Base-by-base conservation (phyloP, 129 eudicot genomes). In the Cynara cardunculus region DNA sequence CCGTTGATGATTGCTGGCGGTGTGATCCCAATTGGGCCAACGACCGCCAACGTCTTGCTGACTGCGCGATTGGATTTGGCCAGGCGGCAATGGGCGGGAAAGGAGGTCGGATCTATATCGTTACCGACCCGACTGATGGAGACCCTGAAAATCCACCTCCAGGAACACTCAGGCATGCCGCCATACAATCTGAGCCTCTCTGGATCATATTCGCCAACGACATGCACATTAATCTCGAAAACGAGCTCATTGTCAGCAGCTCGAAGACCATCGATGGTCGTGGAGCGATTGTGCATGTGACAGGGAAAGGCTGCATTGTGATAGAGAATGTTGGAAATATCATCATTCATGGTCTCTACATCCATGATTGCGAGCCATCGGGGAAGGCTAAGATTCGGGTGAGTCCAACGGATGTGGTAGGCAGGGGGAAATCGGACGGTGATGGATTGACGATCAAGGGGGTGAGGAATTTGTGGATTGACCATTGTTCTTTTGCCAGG, bases 1-100 rank as follows among this genome's bases (percentile, higher is more conserved):
- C 97, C 14, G 89, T 95, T 4, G 99, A 95, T 82, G 99, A 95
- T 74, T 95, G 99, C 75, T 95, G 97, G 99, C 81, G 87, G 1
- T 95, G 99, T 65, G 97, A 95, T 87, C 85, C 91, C 3, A 92
- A 92, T 67, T 95, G 99, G 99, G 91, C 85, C 34, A 74, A 78
- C 76, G 87, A 92, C 89, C 93, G 99, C 44, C 96, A 92, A 21
- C 90, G 74, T 44, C 89, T 95, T 0, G 97, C 99, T 0, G 97
- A 95, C 79, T 95, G 99, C 26, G 91, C 85, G 49, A 90, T 95
- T 27, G 99, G 99, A 28, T 95, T 95, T n/a, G 99, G 99, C 19
- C 87, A 84, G 59, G 82, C 75, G 3, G 99, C 99, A 39, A n/a
- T 77, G 76, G 99, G 99, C 3, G 99, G 99, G 19, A 95, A 90